These are phyloP conservation scores for Venturia nashicola DNA, from an alignment of 2,329 filamentous ascomycete genomes.

Conservation along the genomic window DNA sequence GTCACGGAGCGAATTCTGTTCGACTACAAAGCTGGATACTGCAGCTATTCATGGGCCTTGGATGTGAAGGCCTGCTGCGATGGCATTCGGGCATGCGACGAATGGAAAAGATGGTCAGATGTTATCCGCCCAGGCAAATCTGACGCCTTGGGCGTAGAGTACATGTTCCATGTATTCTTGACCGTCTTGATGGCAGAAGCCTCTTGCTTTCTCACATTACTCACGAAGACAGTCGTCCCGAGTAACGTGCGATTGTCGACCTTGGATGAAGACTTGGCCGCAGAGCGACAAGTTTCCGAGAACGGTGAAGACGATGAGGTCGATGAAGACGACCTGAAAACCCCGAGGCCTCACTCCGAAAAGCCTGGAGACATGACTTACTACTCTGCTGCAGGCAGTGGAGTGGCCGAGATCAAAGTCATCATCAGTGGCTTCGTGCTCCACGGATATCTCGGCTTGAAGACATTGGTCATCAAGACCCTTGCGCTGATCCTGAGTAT, in stretches of 20 bases:
- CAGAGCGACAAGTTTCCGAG: constrained; percentile 37
- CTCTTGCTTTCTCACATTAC: constrained; percentile 69
- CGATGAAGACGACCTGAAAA: constrained; percentile 28
- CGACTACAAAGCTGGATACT: constrained; percentile 87
- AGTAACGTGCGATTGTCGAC: constrained; percentile 79
- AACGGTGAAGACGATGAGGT: constrained; percentile 28
- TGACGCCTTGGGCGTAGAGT: constrained; percentile 54
- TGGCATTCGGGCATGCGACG: constrained; percentile 40
- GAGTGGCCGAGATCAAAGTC: constrained; percentile 92
- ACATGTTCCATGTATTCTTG: constrained; percentile 58
- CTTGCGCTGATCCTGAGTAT: constrained; percentile 75
- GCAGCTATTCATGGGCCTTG: constrained; percentile 54
- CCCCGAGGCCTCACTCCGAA: constrained; percentile 37
- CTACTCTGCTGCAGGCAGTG: constrained; percentile 90
- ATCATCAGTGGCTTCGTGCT: constrained; percentile 97
- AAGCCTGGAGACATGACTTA: constrained; percentile 54
- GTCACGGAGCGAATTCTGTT: constrained; percentile 76
- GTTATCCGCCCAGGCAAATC: constrained; percentile 36
- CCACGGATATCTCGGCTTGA: constrained; percentile 84
- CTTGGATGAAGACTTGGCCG: constrained; percentile 83
- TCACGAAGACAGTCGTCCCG: constrained; percentile 88
- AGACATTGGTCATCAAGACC: constrained; percentile 78
- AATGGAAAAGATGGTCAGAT: constrained; percentile 56
- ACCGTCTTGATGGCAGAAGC: constrained; percentile 58
- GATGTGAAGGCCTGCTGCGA: constrained; percentile 57